Evolutionary conservation across 805 yeast species (phyloP).

Genomic region (Candida sakaeoensis): DNA sequence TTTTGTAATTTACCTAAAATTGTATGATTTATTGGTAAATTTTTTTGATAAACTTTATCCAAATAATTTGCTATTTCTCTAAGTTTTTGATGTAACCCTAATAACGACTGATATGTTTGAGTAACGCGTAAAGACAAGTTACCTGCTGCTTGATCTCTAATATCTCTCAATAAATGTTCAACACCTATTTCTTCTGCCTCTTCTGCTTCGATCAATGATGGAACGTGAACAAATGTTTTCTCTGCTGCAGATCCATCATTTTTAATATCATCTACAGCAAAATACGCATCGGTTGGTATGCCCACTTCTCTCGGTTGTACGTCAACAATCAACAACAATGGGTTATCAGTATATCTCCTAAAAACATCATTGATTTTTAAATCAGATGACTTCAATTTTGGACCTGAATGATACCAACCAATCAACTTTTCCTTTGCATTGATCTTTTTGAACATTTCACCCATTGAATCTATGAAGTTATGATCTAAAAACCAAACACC

Average conservation of each 20-base stretch:
- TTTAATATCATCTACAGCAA: slow-evolving; percentile 90
- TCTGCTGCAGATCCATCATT: slow-evolving; percentile 94
- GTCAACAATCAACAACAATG: slow-evolving; percentile 85
- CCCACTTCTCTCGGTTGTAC: slow-evolving; percentile 83
- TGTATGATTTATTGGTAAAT: slow-evolving; percentile 83
- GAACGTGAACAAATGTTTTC: slow-evolving; percentile 88
- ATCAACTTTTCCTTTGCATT: slow-evolving; percentile 93
- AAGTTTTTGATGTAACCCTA: slow-evolving; percentile 79
- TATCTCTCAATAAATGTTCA: slow-evolving; percentile 90
- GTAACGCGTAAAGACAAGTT: slow-evolving; percentile 82
- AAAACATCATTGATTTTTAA: slow-evolving; percentile 85
- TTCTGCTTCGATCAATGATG: slow-evolving; percentile 91
- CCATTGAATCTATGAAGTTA: slow-evolving; percentile 92
- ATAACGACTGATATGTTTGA: slow-evolving; percentile 80
- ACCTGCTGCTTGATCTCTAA: slow-evolving; percentile 96
- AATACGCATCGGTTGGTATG: slow-evolving; percentile 92
- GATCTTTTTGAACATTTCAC: slow-evolving; percentile 95
- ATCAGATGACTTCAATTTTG: slow-evolving; percentile 84
- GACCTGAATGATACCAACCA: slow-evolving; percentile 99
- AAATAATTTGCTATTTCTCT: slow-evolving; percentile 75
- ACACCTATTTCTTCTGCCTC: slow-evolving; percentile 99
- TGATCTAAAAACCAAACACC: slow-evolving; percentile 97
- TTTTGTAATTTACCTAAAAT: slow-evolving; percentile 92
- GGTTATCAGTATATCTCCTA: slow-evolving; percentile 76
- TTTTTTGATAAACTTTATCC: slow-evolving; percentile 63